Percentiles rank a stretch among this genome's conserved stretches.
phyloP scores from a whole-genome alignment of 2,329 filamentous ascomycete species.

The Biscogniauxia mediterranea region DNA sequence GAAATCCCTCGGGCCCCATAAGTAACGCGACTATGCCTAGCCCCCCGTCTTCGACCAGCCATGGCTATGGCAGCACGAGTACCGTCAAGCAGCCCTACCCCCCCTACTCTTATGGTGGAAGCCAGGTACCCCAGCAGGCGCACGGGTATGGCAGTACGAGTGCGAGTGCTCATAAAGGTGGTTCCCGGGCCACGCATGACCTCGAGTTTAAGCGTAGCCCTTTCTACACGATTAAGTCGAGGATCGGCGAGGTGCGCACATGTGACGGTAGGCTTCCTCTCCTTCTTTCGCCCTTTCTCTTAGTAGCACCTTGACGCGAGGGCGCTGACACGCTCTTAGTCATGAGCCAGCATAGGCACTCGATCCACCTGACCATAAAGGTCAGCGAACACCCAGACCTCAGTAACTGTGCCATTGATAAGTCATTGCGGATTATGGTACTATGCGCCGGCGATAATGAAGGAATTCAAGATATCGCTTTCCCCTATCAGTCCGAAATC shows the following conservation, averaged over 20 bases:
- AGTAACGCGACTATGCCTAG: slow-evolving; percentile 9
- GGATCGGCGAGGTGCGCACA: slow-evolving; percentile 62
- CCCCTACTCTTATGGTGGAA: not conserved
- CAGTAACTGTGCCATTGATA: slow-evolving; percentile 56
- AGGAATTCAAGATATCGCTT: slow-evolving; percentile 73
- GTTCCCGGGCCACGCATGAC: slow-evolving; percentile 13
- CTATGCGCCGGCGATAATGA: slow-evolving; percentile 72
- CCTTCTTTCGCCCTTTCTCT: not conserved
- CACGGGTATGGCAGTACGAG: slow-evolving; percentile 9
- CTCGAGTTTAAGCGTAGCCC: slow-evolving; percentile 68
- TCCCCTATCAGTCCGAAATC: slow-evolving; percentile 89
- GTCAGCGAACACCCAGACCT: slow-evolving; percentile 52
- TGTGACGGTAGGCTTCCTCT: slow-evolving; percentile 64
- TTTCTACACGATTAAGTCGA: slow-evolving; percentile 72
- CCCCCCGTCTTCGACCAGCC: slow-evolving; percentile 6
- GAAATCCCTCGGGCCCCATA: slow-evolving; percentile 1
- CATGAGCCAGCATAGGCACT: slow-evolving; percentile 55
- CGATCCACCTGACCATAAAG: slow-evolving; percentile 44
- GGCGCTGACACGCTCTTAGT: slow-evolving; percentile 36
- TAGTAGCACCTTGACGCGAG: not conserved
- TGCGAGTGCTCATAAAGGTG: slow-evolving; percentile 11
- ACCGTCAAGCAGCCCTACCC: not conserved
- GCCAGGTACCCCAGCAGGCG: slow-evolving; percentile 5
- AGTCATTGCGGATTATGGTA: slow-evolving; percentile 71
- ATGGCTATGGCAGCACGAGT: slow-evolving; percentile 6